Base-by-base conservation (phyloP, 140 eudicot genomes). In the Senecio squalidus region DNA sequence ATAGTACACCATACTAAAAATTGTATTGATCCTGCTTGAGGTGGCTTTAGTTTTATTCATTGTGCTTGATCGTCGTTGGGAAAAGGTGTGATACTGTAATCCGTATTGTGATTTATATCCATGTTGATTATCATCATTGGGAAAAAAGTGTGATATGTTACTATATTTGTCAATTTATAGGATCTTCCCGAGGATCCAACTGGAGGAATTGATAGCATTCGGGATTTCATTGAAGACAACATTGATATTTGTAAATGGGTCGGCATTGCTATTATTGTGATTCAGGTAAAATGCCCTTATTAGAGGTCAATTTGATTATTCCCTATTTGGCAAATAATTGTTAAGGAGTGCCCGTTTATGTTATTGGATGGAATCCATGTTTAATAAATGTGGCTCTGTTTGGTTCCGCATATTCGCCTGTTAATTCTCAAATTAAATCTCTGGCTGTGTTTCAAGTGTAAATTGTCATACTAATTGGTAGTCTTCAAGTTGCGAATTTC, bases 131-230 rank as follows among this genome's bases (percentile, higher is more conserved):
- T 63, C 22, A 20, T 62, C 23, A 36, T n/a, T n/a, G n/a, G n/a
- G n/a, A n/a, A n/a, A n/a, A n/a, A n/a, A n/a, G n/a, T n/a, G n/a
- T n/a, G n/a, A n/a, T n/a, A 47, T 25, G 46, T 55, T 17, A 45
- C 53, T 48, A 48, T 27, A 58, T 66, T 49, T 14, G 24, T 13
- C 38, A 24, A 10, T 17, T 43, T 71, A 31, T 68, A 89, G 97
- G 94, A 82, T 82, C 75, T 89, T 49, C 97, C 94, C 28, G 34
- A 39, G 34, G 97, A 89, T 66, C 86, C 95, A 50, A 89, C 97
- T 5, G 95, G 97, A 67, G 86, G 77, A 33, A 84, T 89, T 38
- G 86, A 78, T 57, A 80, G 62, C 65, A 21, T 89, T 6, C 79
- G 85, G 53, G 48, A 60, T 45, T 89, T 89, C 69, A 60, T 89